Percentiles rank a stretch among this genome's conserved stretches.
Conservation (phyloP, 2,329 filamentous ascomycete genomes). For the Alternaria metachromatica region DNA sequence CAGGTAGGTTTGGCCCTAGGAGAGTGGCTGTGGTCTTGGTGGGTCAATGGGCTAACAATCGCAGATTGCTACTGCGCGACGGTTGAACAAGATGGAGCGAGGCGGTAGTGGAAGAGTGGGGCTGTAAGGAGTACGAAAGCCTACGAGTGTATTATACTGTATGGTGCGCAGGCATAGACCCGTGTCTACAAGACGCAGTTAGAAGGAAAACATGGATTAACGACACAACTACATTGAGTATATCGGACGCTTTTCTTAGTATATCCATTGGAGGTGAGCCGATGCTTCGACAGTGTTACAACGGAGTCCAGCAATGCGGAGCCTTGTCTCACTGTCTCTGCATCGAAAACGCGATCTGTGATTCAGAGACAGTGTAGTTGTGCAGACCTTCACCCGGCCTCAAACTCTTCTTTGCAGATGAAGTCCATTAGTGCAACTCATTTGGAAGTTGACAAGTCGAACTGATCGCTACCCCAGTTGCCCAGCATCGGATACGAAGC, state of each 20-base stretch:
- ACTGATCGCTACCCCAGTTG: neutral
- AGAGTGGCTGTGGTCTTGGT: neutral
- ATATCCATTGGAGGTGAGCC: too few species aligned
- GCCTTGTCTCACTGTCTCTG: neutral
- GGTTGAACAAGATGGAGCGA: slow-evolving; percentile 65
- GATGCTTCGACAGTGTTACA: neutral
- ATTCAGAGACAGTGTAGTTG: neutral
- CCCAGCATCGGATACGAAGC: neutral
- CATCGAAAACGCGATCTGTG: neutral
- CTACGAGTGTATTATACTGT: slow-evolving; percentile 38
- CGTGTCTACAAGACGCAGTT: slow-evolving; percentile 11
- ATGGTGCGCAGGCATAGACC: slow-evolving; percentile 21
- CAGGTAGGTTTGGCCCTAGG: slow-evolving; percentile 59
- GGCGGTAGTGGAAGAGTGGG: slow-evolving; percentile 47
- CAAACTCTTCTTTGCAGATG: neutral
- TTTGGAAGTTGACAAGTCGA: neutral
- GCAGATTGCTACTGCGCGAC: slow-evolving; percentile 65
- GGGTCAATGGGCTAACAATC: slow-evolving; percentile 16
- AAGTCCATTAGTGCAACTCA: neutral
- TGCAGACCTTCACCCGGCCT: neutral
- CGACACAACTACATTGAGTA: neutral
- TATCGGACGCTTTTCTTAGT: neutral
- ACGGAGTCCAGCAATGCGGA: neutral
- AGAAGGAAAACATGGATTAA: slow-evolving; percentile 3
- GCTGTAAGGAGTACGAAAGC: slow-evolving; percentile 25